These are phyloP conservation scores for Naegleria lovaniensis DNA, from an alignment of 208 protist genomes.

Conservation along the genomic window DNA sequence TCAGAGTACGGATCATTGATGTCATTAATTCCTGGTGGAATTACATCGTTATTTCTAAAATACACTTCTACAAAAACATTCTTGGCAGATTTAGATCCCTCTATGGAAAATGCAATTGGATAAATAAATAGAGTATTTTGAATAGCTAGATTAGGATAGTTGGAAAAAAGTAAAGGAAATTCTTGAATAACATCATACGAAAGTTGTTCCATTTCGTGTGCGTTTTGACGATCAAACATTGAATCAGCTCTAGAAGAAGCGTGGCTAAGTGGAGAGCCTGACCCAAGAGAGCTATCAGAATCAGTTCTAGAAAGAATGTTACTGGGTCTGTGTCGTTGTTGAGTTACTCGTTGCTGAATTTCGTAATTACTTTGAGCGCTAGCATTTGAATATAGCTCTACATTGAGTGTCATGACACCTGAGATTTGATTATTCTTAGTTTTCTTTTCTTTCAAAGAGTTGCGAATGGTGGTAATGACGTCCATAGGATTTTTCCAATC, in stretches of 20 bases:
- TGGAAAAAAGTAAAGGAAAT: background rate
- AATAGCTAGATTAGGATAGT: background rate
- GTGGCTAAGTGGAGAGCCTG: background rate
- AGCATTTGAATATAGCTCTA: background rate
- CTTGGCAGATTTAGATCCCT: background rate
- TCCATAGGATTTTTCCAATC: background rate
- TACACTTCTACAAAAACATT: background rate
- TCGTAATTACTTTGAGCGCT: background rate
- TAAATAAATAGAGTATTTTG: slow-evolving; percentile 9
- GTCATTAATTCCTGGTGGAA: background rate
- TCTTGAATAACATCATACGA: background rate
- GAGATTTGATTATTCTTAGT: background rate
- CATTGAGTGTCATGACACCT: background rate
- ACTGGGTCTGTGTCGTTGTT: background rate
- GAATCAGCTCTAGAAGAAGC: background rate
- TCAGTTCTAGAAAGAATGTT: background rate
- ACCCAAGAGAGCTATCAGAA: background rate
- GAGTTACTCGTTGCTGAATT: background rate
- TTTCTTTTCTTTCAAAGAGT: background rate
- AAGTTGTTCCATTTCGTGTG: background rate
- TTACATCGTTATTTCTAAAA: background rate
- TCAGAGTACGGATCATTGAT: background rate
- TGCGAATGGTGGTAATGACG: background rate
- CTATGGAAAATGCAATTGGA: background rate
- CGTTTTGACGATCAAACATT: background rate